Base-by-base conservation (phyloP, 805 yeast species). In the Starmerella etchellsii region DNA sequence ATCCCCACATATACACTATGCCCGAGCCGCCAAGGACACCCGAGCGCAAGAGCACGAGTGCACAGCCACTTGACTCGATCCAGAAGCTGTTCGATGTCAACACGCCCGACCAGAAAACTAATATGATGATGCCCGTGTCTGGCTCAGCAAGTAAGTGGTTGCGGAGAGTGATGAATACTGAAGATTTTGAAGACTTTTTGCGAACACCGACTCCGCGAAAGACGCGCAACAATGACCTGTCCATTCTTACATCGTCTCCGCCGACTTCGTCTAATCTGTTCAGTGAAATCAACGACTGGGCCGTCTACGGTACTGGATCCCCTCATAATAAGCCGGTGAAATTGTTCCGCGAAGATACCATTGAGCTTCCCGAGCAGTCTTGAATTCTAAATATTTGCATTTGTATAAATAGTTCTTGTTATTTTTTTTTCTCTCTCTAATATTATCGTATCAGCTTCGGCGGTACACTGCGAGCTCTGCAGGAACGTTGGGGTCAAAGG, bases 401-500 rank as follows among this genome's bases (percentile, higher is more conserved):
- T 20, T 31, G 26, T 37, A 37, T 18, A 20, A 21, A 6, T 32
- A 22, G 35, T 21, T 22, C 4, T 18, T 9, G 14, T 29, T n/a
- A n/a, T n/a, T n/a, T n/a, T n/a, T n/a, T 25, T 14, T 11, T 25
- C 28, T 25, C 28, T 25, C 28, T 10, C 10, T 14, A 10, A 23
- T 8, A 23, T 23, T 23, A 23, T 23, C 25, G 10, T 23, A 8
- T 23, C 7, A 23, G 7, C 10, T 10, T 23, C 25, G 25, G 25
- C 25, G 7, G 10, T 10, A 23, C 25, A 8, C 10, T 11, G 20
- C 49, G 20, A 53, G 37, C 27, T 46, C 42, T 3, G 29, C 14
- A 2, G 52, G 46, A 4, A 49, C 52, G 4, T 20, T 19, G 7
- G 50, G 45, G 36, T 80, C 87, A 48, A 64, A 70, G 0, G 78